Base-by-base conservation (phyloP, 2,329 filamentous ascomycete genomes). In the Colletotrichum higginsianum region DNA sequence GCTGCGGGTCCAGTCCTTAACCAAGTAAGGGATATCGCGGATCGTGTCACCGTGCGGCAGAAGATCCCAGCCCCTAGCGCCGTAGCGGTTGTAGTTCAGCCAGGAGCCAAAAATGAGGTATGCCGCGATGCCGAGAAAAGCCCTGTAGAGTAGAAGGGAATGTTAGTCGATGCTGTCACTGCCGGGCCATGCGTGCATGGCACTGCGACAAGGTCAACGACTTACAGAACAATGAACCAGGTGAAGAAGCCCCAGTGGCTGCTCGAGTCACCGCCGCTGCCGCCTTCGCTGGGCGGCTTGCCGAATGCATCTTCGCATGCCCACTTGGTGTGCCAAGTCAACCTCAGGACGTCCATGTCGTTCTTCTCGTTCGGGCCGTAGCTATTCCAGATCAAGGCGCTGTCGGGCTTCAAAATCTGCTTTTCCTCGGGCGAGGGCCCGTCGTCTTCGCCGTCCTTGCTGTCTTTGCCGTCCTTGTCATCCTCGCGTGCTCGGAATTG, bases 51-150 rank as follows among this genome's bases (percentile, higher is more conserved):
- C 93, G 80, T 98, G 96, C 16, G 96, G 96, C 21, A 98, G 86
- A 21, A 98, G 88, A 78, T 98, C 96, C 95, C 95, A 98, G 68
- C 96, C 96, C 55, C 96, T 89, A 63, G 96, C 95, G 58, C 96
- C 96, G 82, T 98, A 98, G 73, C 95, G 93, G 85, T 95, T 98
- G 88, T 98, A 98, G 86, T 98, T 98, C 81, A 98, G 91, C 96
- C 96, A 99, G 23, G 95, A 97, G 75, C 96, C 95, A 79, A 98
- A 98, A 81, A 98, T 98, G 75, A 99, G 91, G 84, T 98, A 99
- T 30, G 95, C 86, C 2, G 96, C 94, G 50, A 91, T 92, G 56
- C 90, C 90, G 74, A 98, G 88, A 88, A 99, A 99, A 71, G 92
- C 84, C 76, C 95, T 98, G 75, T 23, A 16, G 5, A 4, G 65